Base-by-base conservation (phyloP, 345 rosid genomes). In the Acer negundo region DNA sequence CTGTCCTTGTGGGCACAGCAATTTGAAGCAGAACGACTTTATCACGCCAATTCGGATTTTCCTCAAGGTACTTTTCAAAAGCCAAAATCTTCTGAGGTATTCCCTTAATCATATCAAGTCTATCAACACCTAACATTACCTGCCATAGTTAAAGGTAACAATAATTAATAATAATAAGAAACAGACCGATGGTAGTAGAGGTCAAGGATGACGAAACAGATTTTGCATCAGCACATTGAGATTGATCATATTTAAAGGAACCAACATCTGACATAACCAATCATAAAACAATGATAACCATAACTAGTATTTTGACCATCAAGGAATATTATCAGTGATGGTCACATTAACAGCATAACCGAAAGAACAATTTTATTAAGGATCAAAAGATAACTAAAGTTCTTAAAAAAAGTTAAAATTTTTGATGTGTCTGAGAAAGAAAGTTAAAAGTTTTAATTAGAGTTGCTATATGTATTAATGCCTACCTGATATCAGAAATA, bases 61-160 rank as follows among this genome's bases (percentile, higher is more conserved):
- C 88, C 87, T 89, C 90, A 0, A 89, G 90, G 79, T 82, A 89
- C 62, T 86, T 83, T 79, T 89, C 92, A 77, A 89, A 89, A 38
- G 92, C 92, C 87, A 89, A 75, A 81, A 89, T 86, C 82, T 88
- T 88, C 70, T 88, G 92, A 40, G 92, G 90, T 75, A 89, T 86
- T 71, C 92, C 92, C 80, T 89, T 89, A 62, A 89, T 89, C 92
- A 86, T 89, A 78, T 89, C 92, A 77, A 89, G 90, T 56, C 92
- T 86, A 79, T 89, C 92, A 81, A 89, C 92, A 62, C 92, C 92
- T 73, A 89, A 76, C 90, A 89, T 89, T 72, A 89, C 86, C 92
- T 89, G 81, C 62, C 77, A 85, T 63, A 10, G 24, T 62, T 49
- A 80, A 76, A 65, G n/a, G 56, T 56, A 80, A 69, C 49, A 69